Evolutionary conservation across 768 basidiomycete genomes (phyloP).

Genomic region (Rhodotorula sphaerocarpa): DNA sequence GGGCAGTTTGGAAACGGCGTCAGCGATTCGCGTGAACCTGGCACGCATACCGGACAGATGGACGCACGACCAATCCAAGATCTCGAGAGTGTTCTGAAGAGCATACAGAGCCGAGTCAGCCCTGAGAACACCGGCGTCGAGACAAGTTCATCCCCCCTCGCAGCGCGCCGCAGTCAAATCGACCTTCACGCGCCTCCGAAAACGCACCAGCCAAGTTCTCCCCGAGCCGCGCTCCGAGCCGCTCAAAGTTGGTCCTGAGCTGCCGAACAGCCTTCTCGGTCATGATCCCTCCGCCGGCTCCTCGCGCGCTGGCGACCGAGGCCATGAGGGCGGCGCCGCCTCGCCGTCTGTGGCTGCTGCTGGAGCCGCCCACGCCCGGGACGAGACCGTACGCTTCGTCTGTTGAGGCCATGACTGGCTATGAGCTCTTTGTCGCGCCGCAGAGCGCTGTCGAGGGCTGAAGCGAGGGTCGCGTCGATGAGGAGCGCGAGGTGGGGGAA

Average conservation of each 20-base stretch:
- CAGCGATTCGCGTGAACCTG: background rate
- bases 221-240: conserved; percentile 23
- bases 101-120: background rate
- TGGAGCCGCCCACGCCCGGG: background rate
- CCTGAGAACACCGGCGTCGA: too few relatives aligned
- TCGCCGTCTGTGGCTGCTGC: too few relatives aligned
- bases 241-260: conserved; percentile 22
- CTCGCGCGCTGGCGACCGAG: background rate
- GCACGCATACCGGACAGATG: background rate
- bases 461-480: too few relatives aligned
- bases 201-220: conserved; percentile 33
- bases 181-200: background rate
- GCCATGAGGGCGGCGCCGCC: background rate
- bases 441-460: background rate
- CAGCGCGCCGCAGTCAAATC: too few relatives aligned
- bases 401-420: background rate
- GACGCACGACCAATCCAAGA: conserved; percentile 29
- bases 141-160: too few relatives aligned
- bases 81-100: conserved; percentile 33
- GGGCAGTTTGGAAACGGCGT: too few relatives aligned
- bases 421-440: background rate
- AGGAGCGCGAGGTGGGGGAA: background rate
- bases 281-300: background rate
- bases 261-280: conserved; percentile 22
- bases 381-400: conserved; percentile 7